Conservation (phyloP, 306 rosid species). For the Cicer yamashitae region DNA sequence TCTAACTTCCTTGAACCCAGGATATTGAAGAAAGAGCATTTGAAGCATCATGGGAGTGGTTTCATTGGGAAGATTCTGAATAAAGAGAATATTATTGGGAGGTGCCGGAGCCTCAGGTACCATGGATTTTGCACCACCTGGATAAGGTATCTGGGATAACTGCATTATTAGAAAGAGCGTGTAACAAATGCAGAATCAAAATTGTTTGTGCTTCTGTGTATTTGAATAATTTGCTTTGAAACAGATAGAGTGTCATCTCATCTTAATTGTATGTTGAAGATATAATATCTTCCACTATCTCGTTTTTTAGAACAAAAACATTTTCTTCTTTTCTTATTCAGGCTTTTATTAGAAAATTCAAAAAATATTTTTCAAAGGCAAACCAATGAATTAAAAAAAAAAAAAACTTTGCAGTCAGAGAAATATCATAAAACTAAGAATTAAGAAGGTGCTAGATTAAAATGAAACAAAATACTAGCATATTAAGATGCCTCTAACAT, state of each 20-base stretch:
- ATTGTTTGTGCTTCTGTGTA: constrained; percentile 18
- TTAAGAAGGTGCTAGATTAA: constrained; percentile 4
- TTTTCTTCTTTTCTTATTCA: neutral
- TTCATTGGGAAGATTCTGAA: constrained; percentile 90
- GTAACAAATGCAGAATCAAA: constrained; percentile 35
- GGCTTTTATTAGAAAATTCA: constrained; percentile 34
- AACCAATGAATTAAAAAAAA: constrained; percentile 3
- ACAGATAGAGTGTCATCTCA: constrained; percentile 19
- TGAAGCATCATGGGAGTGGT: constrained; percentile 96
- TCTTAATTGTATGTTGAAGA: constrained; percentile 12
- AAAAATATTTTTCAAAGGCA: neutral
- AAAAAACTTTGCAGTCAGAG: neutral
- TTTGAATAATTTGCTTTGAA: constrained; percentile 35
- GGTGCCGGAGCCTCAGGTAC: constrained; percentile 99
- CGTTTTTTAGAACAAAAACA: constrained; percentile 1
- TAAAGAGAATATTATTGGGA: constrained; percentile 89
- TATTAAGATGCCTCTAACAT: constrained; percentile 13
- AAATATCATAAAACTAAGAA: constrained; percentile 13
- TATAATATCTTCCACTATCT: constrained; percentile 1
- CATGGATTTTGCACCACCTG: constrained; percentile 82
- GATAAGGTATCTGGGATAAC: constrained; percentile 77
- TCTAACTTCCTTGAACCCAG: constrained; percentile 96
- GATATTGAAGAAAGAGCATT: constrained; percentile 92
- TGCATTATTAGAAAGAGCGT: constrained; percentile 46
- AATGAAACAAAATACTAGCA: constrained; percentile 8